These are phyloP conservation scores for Hyaloscypha bicolor DNA, from an alignment of 495 filamentous ascomycete species.

Conservation along the genomic window DNA sequence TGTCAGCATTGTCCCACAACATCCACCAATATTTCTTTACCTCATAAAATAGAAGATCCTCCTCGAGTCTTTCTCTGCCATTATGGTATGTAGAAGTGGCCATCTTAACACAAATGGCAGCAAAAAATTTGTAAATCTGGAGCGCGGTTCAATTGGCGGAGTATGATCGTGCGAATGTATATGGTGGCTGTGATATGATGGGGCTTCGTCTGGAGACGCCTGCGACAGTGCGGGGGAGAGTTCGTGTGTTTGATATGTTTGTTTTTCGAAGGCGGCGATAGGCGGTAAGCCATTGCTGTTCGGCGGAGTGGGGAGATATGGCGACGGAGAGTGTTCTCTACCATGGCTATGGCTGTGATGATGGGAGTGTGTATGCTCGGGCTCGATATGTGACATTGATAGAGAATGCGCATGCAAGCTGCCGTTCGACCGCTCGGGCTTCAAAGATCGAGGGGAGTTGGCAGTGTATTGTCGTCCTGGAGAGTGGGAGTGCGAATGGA, in stretches of 20 bases:
- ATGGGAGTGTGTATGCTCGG: constrained; percentile 39
- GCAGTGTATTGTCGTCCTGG: constrained; percentile 25
- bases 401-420: constrained; percentile 37
- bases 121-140: constrained; percentile 65
- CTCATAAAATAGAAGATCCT: constrained; percentile 97
- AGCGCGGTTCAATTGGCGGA: constrained; percentile 41
- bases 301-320: constrained; percentile 25
- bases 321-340: constrained; percentile 13
- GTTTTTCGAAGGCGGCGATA: constrained; percentile 17
- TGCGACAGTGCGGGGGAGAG: constrained; percentile 15
- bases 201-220: constrained; percentile 13
- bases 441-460: constrained; percentile 24
- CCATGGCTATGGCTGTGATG: constrained; percentile 24
- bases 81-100: constrained; percentile 79
- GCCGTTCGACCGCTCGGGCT: constrained; percentile 29
- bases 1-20: constrained; percentile 23
- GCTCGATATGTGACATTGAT: constrained; percentile 38
- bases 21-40: constrained; percentile 48
- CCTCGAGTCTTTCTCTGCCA: constrained; percentile 90
- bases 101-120: constrained; percentile 65
- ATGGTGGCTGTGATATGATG: constrained; percentile 31
- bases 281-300: constrained; percentile 23
- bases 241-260: constrained; percentile 2
- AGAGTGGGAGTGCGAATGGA: constrained; percentile 39
- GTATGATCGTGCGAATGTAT: constrained; percentile 28